A percentile compares a stretch with the other conserved stretches of the same genome.
Evolutionary conservation across 805 yeast species (phyloP).

Genomic region (Candida coquimbonensis): DNA sequence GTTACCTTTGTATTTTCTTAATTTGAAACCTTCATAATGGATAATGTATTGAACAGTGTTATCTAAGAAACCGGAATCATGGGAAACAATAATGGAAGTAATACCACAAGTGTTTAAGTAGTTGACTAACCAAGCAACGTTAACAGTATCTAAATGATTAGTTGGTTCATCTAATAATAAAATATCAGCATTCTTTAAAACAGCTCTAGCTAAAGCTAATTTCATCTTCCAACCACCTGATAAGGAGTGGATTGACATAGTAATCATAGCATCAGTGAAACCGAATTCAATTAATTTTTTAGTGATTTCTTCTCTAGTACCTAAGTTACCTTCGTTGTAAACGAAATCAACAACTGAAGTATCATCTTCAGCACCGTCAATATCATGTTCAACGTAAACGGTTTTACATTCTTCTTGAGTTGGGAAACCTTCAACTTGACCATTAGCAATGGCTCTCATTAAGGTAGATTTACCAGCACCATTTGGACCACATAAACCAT

Average conservation of each 20-base stretch:
- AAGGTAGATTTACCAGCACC: slow-evolving; percentile 99
- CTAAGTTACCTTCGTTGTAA: slow-evolving; percentile 63
- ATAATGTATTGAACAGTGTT: slow-evolving; percentile 95
- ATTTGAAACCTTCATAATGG: slow-evolving; percentile 99
- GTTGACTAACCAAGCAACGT: slow-evolving; percentile 99
- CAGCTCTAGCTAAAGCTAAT: slow-evolving; percentile 98
- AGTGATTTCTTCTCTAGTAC: slow-evolving; percentile 62
- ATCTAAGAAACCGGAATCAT: slow-evolving; percentile 99
- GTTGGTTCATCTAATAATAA: slow-evolving; percentile 99
- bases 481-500: slow-evolving; percentile 99
- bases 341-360: slow-evolving; percentile 92
- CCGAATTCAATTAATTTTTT: slow-evolving; percentile 82
- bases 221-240: slow-evolving; percentile 99
- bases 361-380: slow-evolving; percentile 97
- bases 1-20: slow-evolving; percentile 99
- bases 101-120: slow-evolving; percentile 98
- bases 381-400: slow-evolving; percentile 99
- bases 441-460: slow-evolving; percentile 96
- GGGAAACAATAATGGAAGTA: slow-evolving; percentile 97
- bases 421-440: slow-evolving; percentile 99
- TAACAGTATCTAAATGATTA: slow-evolving; percentile 99
- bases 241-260: slow-evolving; percentile 89
- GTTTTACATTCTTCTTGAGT: slow-evolving; percentile 98
- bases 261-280: slow-evolving; percentile 90
- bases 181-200: slow-evolving; percentile 95